These are phyloP conservation scores for Suillus lakei DNA, from an alignment of 768 basidiomycete species.

Conservation along the genomic window DNA sequence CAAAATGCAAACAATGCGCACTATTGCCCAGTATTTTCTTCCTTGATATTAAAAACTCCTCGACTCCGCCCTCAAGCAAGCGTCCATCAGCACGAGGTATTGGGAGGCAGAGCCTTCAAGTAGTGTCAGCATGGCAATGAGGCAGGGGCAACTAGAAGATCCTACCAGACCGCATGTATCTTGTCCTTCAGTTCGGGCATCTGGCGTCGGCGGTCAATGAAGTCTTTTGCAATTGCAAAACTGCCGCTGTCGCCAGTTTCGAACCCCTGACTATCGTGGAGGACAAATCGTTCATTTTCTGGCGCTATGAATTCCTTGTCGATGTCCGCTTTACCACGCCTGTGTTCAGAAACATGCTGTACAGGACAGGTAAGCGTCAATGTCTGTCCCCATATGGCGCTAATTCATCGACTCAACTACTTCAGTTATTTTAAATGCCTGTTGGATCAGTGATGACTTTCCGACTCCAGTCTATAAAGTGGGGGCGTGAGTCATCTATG, in stretches of 20 bases:
- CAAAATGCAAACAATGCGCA: not conserved
- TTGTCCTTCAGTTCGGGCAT: slow-evolving; percentile 16
- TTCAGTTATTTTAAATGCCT: slow-evolving; percentile 11
- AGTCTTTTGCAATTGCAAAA: slow-evolving; percentile 11
- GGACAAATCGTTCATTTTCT: slow-evolving; percentile 20
- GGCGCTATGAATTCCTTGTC: slow-evolving; percentile 16
- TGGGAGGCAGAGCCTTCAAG: slow-evolving; percentile 9
- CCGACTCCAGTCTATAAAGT: slow-evolving; percentile 11
- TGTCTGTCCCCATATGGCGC: not conserved
- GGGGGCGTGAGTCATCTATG: not conserved
- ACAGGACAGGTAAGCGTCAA: not conserved
- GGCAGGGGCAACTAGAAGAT: not conserved
- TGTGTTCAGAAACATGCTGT: slow-evolving; percentile 6
- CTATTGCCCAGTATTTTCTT: slow-evolving; percentile 10
- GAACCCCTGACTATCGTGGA: slow-evolving; percentile 21
- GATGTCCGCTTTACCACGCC: slow-evolving; percentile 18
- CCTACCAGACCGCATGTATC: slow-evolving; percentile 21
- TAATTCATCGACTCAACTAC: slow-evolving; percentile 6
- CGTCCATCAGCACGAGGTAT: slow-evolving; percentile 12
- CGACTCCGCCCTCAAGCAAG: slow-evolving; percentile 8
- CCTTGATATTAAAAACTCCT: slow-evolving; percentile 4
- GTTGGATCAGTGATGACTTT: slow-evolving; percentile 11
- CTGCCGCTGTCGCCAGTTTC: slow-evolving; percentile 15
- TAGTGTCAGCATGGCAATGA: not conserved
- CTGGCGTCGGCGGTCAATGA: slow-evolving; percentile 14